Conservation (phyloP, 2,329 filamentous ascomycete species). For the Colletotrichum abscissum region DNA sequence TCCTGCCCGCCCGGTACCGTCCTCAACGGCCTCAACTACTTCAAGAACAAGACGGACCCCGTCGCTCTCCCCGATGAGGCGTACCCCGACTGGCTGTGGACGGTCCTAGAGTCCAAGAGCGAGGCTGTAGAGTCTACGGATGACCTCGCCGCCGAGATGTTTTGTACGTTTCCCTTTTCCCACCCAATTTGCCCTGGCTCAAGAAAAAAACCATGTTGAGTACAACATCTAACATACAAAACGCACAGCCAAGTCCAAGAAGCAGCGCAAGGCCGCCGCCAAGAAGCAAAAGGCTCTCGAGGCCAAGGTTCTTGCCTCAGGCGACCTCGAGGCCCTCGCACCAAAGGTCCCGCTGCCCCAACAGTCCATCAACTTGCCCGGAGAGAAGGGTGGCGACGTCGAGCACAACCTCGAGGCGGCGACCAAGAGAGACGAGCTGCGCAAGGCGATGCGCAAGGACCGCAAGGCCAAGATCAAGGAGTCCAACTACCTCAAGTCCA, state of each 20-base stretch:
- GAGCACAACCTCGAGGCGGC: slow-evolving; percentile 60
- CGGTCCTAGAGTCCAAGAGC: slow-evolving; percentile 72
- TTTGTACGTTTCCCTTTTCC: slow-evolving; percentile 69
- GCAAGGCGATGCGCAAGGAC: slow-evolving; percentile 78
- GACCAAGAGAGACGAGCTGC: slow-evolving; percentile 70
- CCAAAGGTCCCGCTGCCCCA: slow-evolving; percentile 81
- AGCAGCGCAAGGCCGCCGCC: slow-evolving; percentile 78
- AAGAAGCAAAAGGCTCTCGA: slow-evolving; percentile 70
- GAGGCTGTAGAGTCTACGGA: slow-evolving; percentile 61
- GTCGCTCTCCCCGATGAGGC: slow-evolving; percentile 79
- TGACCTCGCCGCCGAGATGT: slow-evolving; percentile 76
- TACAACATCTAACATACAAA: not conserved
- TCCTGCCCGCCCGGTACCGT: slow-evolving; percentile 75
- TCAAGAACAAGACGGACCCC: slow-evolving; percentile 79
- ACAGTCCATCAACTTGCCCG: slow-evolving; percentile 80
- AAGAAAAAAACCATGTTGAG: not conserved
- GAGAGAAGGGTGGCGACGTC: slow-evolving; percentile 53
- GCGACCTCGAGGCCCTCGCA: slow-evolving; percentile 73
- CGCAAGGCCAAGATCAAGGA: slow-evolving; percentile 84
- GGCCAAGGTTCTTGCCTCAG: slow-evolving; percentile 69
- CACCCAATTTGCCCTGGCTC: not conserved
- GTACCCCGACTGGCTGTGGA: slow-evolving; percentile 87
- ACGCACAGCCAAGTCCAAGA: slow-evolving; percentile 81
- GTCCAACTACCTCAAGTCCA: slow-evolving; percentile 84
- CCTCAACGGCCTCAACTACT: slow-evolving; percentile 80